Evolutionary conservation across 257 asterid genomes (phyloP).

Genomic region (Leonotis leonurus): DNA sequence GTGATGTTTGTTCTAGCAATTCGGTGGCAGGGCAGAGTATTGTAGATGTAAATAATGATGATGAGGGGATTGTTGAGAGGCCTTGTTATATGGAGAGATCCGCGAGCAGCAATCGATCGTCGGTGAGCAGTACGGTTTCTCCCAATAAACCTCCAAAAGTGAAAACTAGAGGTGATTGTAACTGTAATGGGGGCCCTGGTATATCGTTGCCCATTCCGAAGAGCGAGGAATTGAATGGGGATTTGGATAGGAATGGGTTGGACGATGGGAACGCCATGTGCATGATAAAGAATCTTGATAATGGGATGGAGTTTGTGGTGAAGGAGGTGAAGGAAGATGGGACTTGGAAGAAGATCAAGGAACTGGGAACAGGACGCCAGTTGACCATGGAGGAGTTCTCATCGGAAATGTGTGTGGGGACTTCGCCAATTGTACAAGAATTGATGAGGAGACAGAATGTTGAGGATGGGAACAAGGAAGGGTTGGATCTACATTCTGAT

Average conservation of each 20-base stretch:
- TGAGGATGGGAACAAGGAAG: conserved; percentile 64
- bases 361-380: conserved; percentile 87
- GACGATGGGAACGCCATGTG: conserved; percentile 42
- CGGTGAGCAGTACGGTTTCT: conserved; percentile 22
- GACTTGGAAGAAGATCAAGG: conserved; percentile 85
- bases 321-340: conserved; percentile 91
- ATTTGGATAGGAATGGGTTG: conserved; percentile 18
- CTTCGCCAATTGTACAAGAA: conserved; percentile 95
- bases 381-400: conserved; percentile 83
- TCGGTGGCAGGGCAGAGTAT: conserved; percentile 16
- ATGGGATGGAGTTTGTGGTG: conserved; percentile 93
- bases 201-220: background rate
- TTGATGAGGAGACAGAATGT: conserved; percentile 93
- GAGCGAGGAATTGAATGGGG: conserved; percentile 19
- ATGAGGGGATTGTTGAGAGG: conserved; percentile 1
- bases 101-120: conserved; percentile 19
- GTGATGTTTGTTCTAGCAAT: background rate
- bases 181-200: conserved; percentile 18
- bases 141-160: conserved; percentile 39
- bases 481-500: conserved; percentile 38
- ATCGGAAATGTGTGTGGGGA: conserved; percentile 82
- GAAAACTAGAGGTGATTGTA: conserved; percentile 24
- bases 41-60: conserved; percentile 16
- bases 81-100: conserved; percentile 21
- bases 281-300: conserved; percentile 81